Base-by-base conservation (phyloP, 139 green algal species). In the Axilococcus clingmanii region DNA sequence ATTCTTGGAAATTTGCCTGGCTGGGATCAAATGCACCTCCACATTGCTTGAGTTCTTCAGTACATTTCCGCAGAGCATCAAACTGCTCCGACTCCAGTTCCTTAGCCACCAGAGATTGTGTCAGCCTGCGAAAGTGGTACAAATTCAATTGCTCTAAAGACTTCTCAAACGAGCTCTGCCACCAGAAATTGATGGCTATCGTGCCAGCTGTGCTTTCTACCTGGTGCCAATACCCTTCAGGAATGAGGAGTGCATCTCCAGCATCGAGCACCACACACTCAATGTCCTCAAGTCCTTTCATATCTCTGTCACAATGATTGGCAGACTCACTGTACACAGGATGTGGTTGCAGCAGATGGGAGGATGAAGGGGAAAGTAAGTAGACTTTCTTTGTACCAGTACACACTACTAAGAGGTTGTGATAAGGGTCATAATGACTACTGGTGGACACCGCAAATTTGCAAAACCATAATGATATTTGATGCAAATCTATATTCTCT, bases 201-300 rank as follows among this genome's bases (percentile, higher is more conserved):
- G 77, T 84, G 35, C 35, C 48, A 20, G 20, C 34, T 0, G 15
- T 20, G 60, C 66, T 72, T 40, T 66, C 52, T 16, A 96, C 86
- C 53, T 82, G 90, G 60, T 96, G 88, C 88, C 88, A 96, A 77
- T 79, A 94, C 25, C 69, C 61, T 6, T 78, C 77, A 0, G 88
- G 88, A 34, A 96, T 89, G 68, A 84, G 96, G 29, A 96, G 67
- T 71, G 85, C 86, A 29, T 94, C 55, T 0, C 88, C 88, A 1
- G 78, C 52, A 31, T 59, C 17, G 34, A 95, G 55, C 24, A 86
- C 16, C 36, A 66, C 72, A 30, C 92, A 77, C 3, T 34, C 3
- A 38, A 69, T 77, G 2, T 63, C 51, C 7, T 69, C 41, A 0
- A 22, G 0, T 16, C 4, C 15, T 43, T 53, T 54, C 50, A 87